Percentiles rank a stretch among this genome's conserved stretches.
phyloP scores from a whole-genome alignment of 768 basidiomycete genomes.

The Tricholoma saponaceum region DNA sequence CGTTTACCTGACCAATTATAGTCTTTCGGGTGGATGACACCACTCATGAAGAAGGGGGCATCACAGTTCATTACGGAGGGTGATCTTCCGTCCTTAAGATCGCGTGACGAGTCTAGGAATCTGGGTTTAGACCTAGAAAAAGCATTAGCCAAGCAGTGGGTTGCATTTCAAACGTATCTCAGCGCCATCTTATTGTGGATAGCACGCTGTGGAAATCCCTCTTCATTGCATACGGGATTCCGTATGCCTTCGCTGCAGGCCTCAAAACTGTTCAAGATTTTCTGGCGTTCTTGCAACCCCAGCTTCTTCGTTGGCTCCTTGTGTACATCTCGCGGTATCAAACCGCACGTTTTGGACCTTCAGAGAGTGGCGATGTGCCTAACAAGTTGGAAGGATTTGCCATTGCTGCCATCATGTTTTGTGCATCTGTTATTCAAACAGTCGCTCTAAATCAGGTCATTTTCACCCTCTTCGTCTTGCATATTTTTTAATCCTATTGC shows the following conservation, averaged over 20 bases:
- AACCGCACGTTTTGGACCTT: slow-evolving; percentile 33
- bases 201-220: slow-evolving; percentile 75
- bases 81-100: slow-evolving; percentile 74
- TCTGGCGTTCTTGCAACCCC: slow-evolving; percentile 83
- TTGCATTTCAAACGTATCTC: slow-evolving; percentile 1
- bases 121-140: slow-evolving; percentile 59
- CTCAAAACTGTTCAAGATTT: slow-evolving; percentile 80
- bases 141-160: slow-evolving; percentile 63
- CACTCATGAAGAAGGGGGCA: slow-evolving; percentile 67
- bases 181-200: neutral
- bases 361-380: slow-evolving; percentile 21
- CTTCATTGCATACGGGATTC: slow-evolving; percentile 72
- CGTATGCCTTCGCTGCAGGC: slow-evolving; percentile 55
- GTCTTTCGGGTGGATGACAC: slow-evolving; percentile 87
- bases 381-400: slow-evolving; percentile 63
- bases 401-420: slow-evolving; percentile 78
- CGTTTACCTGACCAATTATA: slow-evolving; percentile 15
- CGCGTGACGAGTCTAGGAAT: slow-evolving; percentile 63
- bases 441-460: slow-evolving; percentile 73
- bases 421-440: slow-evolving; percentile 74
- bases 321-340: slow-evolving; percentile 82
- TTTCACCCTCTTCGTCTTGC: neutral
- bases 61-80: slow-evolving; percentile 71
- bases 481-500: neutral
- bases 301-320: slow-evolving; percentile 76